Percentiles rank a stretch among this genome's conserved stretches.
phyloP scores from a whole-genome alignment of 139 green algal genomes.

The Tetraselmis chui region DNA sequence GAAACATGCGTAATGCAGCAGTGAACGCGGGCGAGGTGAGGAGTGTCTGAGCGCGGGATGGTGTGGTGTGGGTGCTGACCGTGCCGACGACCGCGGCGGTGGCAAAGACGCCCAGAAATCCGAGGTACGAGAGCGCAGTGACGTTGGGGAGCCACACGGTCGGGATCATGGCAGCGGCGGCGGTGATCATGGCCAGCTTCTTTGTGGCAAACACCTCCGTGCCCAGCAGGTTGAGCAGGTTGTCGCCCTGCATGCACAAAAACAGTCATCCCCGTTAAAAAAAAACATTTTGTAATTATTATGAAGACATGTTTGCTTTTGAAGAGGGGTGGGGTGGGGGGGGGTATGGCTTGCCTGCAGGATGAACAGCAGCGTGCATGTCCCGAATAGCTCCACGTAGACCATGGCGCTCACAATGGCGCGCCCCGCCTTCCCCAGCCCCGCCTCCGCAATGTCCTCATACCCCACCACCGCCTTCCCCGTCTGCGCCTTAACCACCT shows the following conservation, averaged over 20 bases:
- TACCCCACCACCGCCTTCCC: conserved; percentile 30
- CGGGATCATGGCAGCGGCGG: conserved; percentile 50
- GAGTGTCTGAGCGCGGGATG: too few species aligned
- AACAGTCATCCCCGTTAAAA: too few species aligned
- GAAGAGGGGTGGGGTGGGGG: too few species aligned
- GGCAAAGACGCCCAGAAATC: conserved; percentile 39
- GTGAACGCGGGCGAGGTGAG: too few species aligned
- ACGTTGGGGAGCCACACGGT: conserved; percentile 72
- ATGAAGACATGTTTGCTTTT: too few species aligned
- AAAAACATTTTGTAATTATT: too few species aligned
- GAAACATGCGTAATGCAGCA: too few species aligned
- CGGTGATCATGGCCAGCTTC: conserved; percentile 31
- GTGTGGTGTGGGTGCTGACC: conserved; percentile 14
- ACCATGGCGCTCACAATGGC: conserved; percentile 51
- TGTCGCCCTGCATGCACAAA: conserved; percentile 41
- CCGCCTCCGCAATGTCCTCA: conserved; percentile 52
- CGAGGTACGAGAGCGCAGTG: conserved; percentile 50
- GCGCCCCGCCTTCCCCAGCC: conserved; percentile 49
- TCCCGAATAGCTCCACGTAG: conserved; percentile 73
- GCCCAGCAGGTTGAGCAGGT: conserved; percentile 39
- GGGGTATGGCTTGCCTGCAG: conserved; percentile 40
- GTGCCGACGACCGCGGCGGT: conserved; percentile 33
- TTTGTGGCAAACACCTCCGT: conserved; percentile 8
- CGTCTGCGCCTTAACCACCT: conserved; percentile 18
- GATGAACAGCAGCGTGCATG: conserved; percentile 63